Conservation (phyloP, 805 yeast genomes). For the Jamesozyma jinghongensis region DNA sequence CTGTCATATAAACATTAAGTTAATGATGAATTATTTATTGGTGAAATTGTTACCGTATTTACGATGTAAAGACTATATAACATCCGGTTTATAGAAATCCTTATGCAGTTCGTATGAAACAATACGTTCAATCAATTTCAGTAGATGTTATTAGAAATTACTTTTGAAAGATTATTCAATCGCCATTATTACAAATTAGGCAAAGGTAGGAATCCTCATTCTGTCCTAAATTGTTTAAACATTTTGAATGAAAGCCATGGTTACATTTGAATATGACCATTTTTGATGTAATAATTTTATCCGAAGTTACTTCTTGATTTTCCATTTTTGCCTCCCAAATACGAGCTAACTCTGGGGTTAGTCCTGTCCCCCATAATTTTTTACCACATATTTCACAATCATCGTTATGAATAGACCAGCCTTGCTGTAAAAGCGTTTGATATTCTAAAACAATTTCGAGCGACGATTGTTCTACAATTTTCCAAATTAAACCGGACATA, state of each 20-base stretch:
- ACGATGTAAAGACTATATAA: too few relatives aligned
- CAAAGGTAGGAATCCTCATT: conserved; percentile 11
- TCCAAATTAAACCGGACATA: conserved; percentile 42
- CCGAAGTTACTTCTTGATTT: conserved; percentile 14
- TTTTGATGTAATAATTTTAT: not conserved
- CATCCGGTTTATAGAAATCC: too few relatives aligned
- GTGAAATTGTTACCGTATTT: too few relatives aligned
- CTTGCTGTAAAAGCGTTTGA: conserved; percentile 37
- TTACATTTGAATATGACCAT: conserved; percentile 22
- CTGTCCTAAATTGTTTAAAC: conserved; percentile 26
- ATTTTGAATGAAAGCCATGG: conserved; percentile 25
- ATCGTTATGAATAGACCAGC: conserved; percentile 51
- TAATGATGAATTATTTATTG: too few relatives aligned
- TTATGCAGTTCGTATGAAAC: too few relatives aligned
- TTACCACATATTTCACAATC: conserved; percentile 75
- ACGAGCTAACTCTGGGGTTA: conserved; percentile 40
- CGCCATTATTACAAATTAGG: conserved; percentile 12
- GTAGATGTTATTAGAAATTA: too few relatives aligned
- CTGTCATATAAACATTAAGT: too few relatives aligned
- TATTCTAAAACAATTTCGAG: conserved; percentile 38
- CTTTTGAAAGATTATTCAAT: too few relatives aligned
- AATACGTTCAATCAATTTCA: too few relatives aligned
- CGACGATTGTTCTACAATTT: conserved; percentile 49
- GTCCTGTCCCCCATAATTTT: conserved; percentile 57
- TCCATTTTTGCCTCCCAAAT: conserved; percentile 46